These are phyloP conservation scores for Paracoccidioides brasiliensis DNA, from an alignment of 2,329 filamentous ascomycete species.

Conservation along the genomic window DNA sequence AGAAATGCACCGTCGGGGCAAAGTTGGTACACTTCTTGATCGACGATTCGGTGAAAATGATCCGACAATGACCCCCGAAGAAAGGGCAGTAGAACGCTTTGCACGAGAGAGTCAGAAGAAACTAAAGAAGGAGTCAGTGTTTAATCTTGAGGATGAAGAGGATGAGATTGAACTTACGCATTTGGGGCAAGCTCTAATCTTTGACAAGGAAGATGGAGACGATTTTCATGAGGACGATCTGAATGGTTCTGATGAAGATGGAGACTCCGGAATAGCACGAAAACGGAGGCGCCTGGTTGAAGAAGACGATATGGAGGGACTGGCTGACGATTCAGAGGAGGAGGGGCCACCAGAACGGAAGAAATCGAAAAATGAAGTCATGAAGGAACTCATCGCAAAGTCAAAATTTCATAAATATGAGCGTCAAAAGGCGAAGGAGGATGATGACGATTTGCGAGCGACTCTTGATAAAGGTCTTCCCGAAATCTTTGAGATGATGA, in stretches of 20 bases:
- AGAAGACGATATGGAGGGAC: slow-evolving; percentile 28
- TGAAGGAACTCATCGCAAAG: slow-evolving; percentile 96
- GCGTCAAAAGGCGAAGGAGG: slow-evolving; percentile 80
- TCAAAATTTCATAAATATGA: slow-evolving; percentile 94
- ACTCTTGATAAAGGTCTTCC: slow-evolving; percentile 74
- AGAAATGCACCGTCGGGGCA: slow-evolving; percentile 79
- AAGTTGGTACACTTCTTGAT: slow-evolving; percentile 84
- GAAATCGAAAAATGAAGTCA: slow-evolving; percentile 91
- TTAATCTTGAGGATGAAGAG: slow-evolving; percentile 78
- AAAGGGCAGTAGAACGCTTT: slow-evolving; percentile 83
- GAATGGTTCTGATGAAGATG: slow-evolving; percentile 43
- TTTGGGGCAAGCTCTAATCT: slow-evolving; percentile 58
- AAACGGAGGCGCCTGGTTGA: slow-evolving; percentile 39
- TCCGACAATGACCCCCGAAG: slow-evolving; percentile 82
- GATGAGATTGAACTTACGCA: slow-evolving; percentile 65
- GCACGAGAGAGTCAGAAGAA: slow-evolving; percentile 71
- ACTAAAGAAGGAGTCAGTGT: slow-evolving; percentile 65
- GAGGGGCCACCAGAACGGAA: slow-evolving; percentile 62
- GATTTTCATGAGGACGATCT: slow-evolving; percentile 73
- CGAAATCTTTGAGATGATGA: slow-evolving; percentile 60
- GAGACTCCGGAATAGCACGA: slow-evolving; percentile 41
- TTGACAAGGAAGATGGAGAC: slow-evolving; percentile 46
- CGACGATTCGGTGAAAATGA: slow-evolving; percentile 93
- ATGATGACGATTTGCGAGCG: slow-evolving; percentile 75
- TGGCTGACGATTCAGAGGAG: slow-evolving; percentile 26